Evolutionary conservation across 331 rosid species (phyloP).

Genomic region (Pyrus hybrid): DNA sequence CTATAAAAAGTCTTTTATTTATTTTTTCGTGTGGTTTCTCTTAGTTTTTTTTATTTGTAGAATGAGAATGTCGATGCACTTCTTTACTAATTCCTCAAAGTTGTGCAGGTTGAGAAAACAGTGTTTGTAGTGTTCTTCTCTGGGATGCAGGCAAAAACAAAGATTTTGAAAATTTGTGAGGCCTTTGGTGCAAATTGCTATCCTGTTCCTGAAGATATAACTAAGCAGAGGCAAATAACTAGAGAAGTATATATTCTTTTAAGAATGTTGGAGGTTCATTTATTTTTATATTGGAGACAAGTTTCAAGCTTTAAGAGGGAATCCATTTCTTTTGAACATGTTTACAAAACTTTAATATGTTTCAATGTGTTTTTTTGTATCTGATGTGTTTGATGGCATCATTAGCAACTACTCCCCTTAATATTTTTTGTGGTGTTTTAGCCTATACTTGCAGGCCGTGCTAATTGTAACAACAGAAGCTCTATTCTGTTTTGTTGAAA

Average conservation of each 20-base stretch:
- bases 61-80: background rate
- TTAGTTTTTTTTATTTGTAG: slow-evolving; percentile 4
- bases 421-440: background rate
- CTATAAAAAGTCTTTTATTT: background rate
- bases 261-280: background rate
- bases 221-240: slow-evolving; percentile 80
- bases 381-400: background rate
- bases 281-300: background rate
- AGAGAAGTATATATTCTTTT: slow-evolving; percentile 67
- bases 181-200: slow-evolving; percentile 97
- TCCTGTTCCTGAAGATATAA: slow-evolving; percentile 94
- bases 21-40: background rate
- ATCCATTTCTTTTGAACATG: background rate
- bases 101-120: slow-evolving; percentile 84
- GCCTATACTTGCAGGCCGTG: background rate
- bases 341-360: background rate
- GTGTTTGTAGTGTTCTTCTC: slow-evolving; percentile 96
- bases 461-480: background rate
- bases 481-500: background rate
- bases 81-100: slow-evolving; percentile 15
- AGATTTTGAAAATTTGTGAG: slow-evolving; percentile 92
- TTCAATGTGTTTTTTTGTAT: background rate
- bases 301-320: background rate
- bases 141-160: slow-evolving; percentile 90
- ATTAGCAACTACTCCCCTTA: background rate